Conservation (phyloP, 345 rosid species). For the Eucalyptus victrix region DNA sequence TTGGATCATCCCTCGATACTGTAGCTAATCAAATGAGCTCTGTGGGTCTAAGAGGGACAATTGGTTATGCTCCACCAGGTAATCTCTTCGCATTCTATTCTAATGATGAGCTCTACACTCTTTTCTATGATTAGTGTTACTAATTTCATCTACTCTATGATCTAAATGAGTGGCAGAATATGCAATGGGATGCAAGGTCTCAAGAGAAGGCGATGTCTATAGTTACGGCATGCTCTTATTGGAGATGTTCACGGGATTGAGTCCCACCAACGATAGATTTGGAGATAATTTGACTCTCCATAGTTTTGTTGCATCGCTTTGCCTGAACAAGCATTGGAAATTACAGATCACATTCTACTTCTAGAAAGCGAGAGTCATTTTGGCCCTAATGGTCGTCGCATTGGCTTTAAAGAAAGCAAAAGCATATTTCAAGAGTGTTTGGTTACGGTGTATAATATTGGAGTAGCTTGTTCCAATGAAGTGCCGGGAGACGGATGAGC, state of each 20-base stretch:
- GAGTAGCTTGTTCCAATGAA: background rate
- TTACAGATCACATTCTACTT: background rate
- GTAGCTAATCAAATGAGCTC: background rate
- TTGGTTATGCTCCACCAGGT: background rate
- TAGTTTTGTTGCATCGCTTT: background rate
- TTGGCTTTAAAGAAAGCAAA: background rate
- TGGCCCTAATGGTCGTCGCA: accelerated
- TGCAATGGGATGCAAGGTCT: background rate
- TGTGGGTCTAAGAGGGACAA: background rate
- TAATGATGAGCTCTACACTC: background rate
- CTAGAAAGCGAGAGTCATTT: background rate
- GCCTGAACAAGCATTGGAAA: background rate
- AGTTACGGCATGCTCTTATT: background rate
- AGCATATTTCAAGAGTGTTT: background rate
- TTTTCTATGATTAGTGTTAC: background rate
- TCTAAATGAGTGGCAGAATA: background rate
- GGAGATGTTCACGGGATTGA: background rate
- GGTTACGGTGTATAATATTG: background rate
- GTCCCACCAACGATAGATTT: background rate
- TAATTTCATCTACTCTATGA: background rate
- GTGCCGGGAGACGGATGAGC: background rate
- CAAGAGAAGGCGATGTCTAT: background rate
- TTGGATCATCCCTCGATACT: background rate
- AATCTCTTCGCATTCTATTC: background rate
- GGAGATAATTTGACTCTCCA: background rate